phyloP scores from a whole-genome alignment of 805 yeast species.

The Lachancea nothofagi region DNA sequence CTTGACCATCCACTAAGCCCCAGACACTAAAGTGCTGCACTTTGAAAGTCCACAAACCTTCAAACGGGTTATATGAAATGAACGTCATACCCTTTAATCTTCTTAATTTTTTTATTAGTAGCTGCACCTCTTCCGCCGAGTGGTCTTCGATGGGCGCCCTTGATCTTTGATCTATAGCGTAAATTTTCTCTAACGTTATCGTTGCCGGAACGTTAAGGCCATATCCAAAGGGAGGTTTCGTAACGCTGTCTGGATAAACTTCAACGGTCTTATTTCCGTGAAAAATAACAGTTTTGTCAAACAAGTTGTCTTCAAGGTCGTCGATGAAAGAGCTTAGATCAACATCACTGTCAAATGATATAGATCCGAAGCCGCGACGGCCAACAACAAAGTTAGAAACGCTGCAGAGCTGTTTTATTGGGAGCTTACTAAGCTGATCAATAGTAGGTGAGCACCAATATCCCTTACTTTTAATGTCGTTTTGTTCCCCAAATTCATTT shows the following conservation, averaged over 20 bases:
- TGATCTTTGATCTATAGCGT: constrained; percentile 39
- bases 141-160: constrained; percentile 26
- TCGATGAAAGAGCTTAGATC: constrained; percentile 52
- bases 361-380: constrained; percentile 60
- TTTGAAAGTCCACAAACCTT: constrained; percentile 70
- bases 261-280: constrained; percentile 45
- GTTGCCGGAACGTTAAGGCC: constrained; percentile 77
- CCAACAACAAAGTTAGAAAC: constrained; percentile 66
- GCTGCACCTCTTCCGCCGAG: constrained; percentile 39
- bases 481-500: neutral
- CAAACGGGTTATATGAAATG: constrained; percentile 70
- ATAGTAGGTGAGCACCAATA: constrained; percentile 74
- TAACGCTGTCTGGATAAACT: constrained; percentile 52
- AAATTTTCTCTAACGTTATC: constrained; percentile 56
- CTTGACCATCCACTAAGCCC: constrained; percentile 76
- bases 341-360: constrained; percentile 62
- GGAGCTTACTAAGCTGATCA: constrained; percentile 39
- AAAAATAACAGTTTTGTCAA: constrained; percentile 44
- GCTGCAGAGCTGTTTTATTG: constrained; percentile 44
- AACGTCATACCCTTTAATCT: constrained; percentile 67
- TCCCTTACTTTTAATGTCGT: constrained; percentile 27
- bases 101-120: constrained; percentile 47
- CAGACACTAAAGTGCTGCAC: constrained; percentile 92
- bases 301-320: constrained; percentile 31
- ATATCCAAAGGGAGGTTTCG: constrained; percentile 56